Percentiles rank a stretch among this genome's conserved stretches.
These are phyloP conservation scores for Myxozyma udenii DNA, from an alignment of 805 yeast genomes.

Conservation along the genomic window DNA sequence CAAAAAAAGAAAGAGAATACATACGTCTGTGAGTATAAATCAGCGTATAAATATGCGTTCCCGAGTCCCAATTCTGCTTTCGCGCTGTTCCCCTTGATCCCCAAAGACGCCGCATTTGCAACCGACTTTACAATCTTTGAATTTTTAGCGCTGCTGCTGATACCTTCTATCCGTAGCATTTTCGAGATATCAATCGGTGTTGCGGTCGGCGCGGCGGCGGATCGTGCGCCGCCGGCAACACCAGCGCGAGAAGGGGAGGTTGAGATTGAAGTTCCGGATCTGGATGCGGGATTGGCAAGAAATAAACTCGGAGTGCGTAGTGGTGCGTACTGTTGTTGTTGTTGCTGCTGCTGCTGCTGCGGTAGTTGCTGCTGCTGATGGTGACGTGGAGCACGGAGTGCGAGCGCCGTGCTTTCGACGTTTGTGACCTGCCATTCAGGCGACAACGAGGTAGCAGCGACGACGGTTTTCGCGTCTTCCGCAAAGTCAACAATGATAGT, in stretches of 20 bases:
- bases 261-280: neutral
- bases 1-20: neutral
- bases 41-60: slow-evolving; percentile 11
- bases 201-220: neutral
- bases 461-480: slow-evolving; percentile 35
- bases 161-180: slow-evolving; percentile 29
- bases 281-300: neutral
- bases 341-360: neutral
- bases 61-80: slow-evolving; percentile 11
- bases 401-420: slow-evolving; percentile 28
- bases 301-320: neutral
- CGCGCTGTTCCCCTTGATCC: slow-evolving; percentile 1
- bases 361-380: neutral
- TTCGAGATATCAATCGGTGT: slow-evolving; percentile 10
- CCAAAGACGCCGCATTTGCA: neutral
- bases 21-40: slow-evolving; percentile 18
- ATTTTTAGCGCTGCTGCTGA: slow-evolving; percentile 19
- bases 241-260: neutral
- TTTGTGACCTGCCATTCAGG: slow-evolving; percentile 41
- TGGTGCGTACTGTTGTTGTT: neutral
- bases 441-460: slow-evolving; percentile 38
- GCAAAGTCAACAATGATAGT: slow-evolving; percentile 41
- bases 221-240: neutral
- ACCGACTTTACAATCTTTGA: neutral
- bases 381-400: slow-evolving; percentile 9